Evolutionary conservation across 805 yeast species (phyloP).

Genomic region (Metschnikowia hibisci): DNA sequence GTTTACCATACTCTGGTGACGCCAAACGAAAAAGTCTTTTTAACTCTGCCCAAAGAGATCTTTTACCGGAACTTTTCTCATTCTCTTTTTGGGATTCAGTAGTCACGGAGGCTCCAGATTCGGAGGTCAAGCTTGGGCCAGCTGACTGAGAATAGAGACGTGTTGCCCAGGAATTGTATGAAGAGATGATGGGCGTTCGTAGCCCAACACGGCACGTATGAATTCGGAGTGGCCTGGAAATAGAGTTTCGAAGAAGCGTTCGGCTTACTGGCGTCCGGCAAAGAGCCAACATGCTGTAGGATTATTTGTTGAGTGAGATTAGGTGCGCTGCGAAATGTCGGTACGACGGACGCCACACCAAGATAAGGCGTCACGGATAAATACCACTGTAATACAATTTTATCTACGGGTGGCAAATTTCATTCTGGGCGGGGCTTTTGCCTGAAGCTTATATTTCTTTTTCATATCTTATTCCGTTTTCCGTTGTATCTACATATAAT

Average conservation of each 20-base stretch:
- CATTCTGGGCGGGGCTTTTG: no score
- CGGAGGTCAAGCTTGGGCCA: not conserved
- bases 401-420: no score
- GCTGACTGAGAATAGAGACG: slow-evolving; percentile 1
- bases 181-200: slow-evolving; percentile 2
- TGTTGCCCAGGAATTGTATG: not conserved
- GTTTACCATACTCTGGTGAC: slow-evolving; percentile 15
- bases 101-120: not conserved
- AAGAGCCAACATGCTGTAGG: not conserved
- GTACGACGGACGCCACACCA: slow-evolving; percentile 2
- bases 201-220: not conserved
- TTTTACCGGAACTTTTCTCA: not conserved
- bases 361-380: not conserved
- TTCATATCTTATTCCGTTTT: no score
- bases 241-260: not conserved
- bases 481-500: no score
- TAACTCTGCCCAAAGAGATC: slow-evolving; percentile 10
- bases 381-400: no score
- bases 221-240: not conserved
- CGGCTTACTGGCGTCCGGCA: not conserved
- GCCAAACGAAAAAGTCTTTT: slow-evolving; percentile 17
- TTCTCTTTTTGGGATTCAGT: not conserved
- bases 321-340: slow-evolving; percentile 5
- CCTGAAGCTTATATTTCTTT: no score
- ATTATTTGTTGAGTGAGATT: not conserved